Percentiles rank a stretch among this genome's conserved stretches.
These are phyloP conservation scores for Aspergillus piperis DNA, from an alignment of 2,329 filamentous ascomycete genomes.

Conservation along the genomic window DNA sequence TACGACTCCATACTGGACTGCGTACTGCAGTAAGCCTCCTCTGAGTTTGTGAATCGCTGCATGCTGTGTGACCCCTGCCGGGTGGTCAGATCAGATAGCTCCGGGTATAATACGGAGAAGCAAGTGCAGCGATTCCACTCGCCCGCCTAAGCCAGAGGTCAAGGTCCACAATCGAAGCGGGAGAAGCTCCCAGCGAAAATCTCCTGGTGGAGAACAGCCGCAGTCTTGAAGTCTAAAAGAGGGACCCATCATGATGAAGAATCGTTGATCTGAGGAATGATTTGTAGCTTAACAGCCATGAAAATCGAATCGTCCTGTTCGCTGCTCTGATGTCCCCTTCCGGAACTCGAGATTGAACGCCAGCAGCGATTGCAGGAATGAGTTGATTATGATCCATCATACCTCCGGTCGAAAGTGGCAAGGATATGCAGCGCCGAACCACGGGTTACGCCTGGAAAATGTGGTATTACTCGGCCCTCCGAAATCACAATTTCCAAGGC, in stretches of 20 bases:
- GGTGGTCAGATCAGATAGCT: constrained; percentile 18
- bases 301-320: neutral
- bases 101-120: constrained; percentile 5
- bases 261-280: neutral
- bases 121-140: constrained; percentile 3
- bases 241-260: constrained; percentile 19
- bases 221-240: constrained; percentile 19
- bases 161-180: constrained; percentile 42
- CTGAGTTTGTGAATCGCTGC: neutral
- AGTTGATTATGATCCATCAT: constrained; percentile 21
- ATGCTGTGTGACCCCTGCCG: neutral
- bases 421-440: constrained; percentile 11
- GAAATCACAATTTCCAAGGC: neutral
- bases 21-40: too few species aligned
- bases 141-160: constrained; percentile 14
- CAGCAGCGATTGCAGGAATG: constrained; percentile 1
- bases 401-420: constrained; percentile 14
- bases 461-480: neutral
- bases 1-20: too few species aligned
- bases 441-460: constrained; percentile 1
- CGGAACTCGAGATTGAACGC: neutral
- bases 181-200: constrained; percentile 40
- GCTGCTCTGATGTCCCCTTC: neutral
- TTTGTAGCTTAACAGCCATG: neutral
- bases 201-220: constrained; percentile 34